phyloP scores from a whole-genome alignment of 148 eudicot species.

The Persicaria tinctoria region DNA sequence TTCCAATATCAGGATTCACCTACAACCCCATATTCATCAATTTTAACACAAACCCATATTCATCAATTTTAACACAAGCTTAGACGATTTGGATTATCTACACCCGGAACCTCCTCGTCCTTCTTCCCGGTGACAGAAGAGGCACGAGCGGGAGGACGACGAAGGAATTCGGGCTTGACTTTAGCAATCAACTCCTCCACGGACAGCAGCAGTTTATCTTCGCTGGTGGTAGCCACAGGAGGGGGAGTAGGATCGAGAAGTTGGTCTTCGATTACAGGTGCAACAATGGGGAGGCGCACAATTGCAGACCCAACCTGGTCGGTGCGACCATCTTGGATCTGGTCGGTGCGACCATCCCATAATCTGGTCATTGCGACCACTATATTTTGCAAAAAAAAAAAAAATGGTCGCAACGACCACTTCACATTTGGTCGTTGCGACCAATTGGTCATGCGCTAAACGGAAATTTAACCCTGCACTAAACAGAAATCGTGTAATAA shows the following conservation, averaged over 20 bases:
- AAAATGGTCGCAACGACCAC: too few species aligned
- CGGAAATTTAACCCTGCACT: too few species aligned
- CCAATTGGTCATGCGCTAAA: too few species aligned
- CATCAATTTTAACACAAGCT: slow-evolving; percentile 10
- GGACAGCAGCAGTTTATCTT: slow-evolving; percentile 2
- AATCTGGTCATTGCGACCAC: too few species aligned
- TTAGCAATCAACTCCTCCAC: slow-evolving; percentile 70
- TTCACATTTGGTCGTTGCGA: too few species aligned
- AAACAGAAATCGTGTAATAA: too few species aligned
- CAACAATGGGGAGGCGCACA: background rate
- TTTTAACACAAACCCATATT: slow-evolving; percentile 8
- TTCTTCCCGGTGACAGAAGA: slow-evolving; percentile 12
- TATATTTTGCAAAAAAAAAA: too few species aligned
- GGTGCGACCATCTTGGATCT: too few species aligned
- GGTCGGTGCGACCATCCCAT: too few species aligned
- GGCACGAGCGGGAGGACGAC: slow-evolving; percentile 48
- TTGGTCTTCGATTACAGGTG: background rate
- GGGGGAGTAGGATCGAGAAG: background rate
- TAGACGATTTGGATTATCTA: slow-evolving; percentile 26
- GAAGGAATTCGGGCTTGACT: slow-evolving; percentile 59
- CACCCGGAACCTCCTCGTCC: slow-evolving; percentile 16
- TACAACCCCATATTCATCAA: too few species aligned
- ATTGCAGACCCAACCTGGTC: too few species aligned
- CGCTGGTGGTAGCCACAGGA: background rate
- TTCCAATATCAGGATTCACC: too few species aligned